Evolutionary conservation across 164 flowering plant genomes (phyloP), one percentile per base, ranked within the genome.

Genomic region (Vitis amurensis): DNA sequence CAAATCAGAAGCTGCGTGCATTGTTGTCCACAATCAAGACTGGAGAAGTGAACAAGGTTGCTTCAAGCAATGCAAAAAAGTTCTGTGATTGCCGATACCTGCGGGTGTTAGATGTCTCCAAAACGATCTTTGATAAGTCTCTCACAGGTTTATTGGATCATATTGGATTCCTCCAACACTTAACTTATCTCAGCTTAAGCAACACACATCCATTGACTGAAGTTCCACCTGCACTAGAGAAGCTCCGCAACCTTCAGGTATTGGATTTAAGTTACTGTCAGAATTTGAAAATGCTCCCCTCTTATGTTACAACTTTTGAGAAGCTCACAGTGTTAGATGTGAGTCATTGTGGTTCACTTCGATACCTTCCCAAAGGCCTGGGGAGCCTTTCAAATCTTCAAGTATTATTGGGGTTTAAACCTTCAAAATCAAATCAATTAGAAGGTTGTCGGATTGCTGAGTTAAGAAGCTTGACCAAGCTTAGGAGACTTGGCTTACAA

Each of bases 241-340:
- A 81, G 27, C 85, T 87, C 11, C 15, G n/a, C 9, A 77, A 73
- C 66, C 84, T 85, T 19, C 78, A 75, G 68, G 63, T 84, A 55
- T 69, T 87, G 71, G 83, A 83, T 67, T 61, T 79, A 37, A 79
- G 87, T 48, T 75, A 81, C 68, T 86, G 89, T 67, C 87, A 82
- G 63, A 81, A 73, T 60, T 70, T 86, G 65, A 84, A 70, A 59
- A 49, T 31, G 23, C 73, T 84, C 48, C 87, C 87, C n/a, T n/a
- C 76, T 49, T 76, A 55, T 31, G 55, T 86, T 52, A 66, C 70
- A 10, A 19, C n/a, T 8, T 73, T 81, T 37, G 59, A 69, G 61
- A 78, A 81, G 56, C 83, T 86, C 31, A 63, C 37, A 5, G 77
- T 82, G 53, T 63, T 86, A 49, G 86, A 84, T 49, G 68, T 78